Evolutionary conservation across 768 basidiomycete genomes (phyloP), one percentile per base, ranked within the genome.

Genomic region (Agaricus blazei): DNA sequence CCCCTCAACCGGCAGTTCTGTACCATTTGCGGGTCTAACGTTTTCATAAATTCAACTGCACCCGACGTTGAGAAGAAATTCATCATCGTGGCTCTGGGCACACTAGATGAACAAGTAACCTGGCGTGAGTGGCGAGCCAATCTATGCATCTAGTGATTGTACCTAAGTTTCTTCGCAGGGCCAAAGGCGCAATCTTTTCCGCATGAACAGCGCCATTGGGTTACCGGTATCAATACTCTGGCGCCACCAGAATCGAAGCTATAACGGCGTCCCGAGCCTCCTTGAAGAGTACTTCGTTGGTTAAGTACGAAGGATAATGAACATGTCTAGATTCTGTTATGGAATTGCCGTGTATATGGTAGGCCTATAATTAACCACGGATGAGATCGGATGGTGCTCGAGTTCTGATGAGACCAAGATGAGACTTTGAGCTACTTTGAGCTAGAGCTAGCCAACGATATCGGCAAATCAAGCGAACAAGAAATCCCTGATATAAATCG

Each of bases 1-100:
- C 60, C 66, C 8, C 57, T 74, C 9, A 59, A 63, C 37, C 63
- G 73, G 31, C 63, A 60, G 31, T 75, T 75, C 59, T 75, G 73
- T 46, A 60, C 56, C 1, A 52, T 63, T 1, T 75, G 73, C 54
- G 73, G 73, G 14, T 70, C 72, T n/a, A 72, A 70, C 37, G 44
- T 75, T 1, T 71, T 72, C 55, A 37, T 69, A 43, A 37, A 47
- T 26, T 58, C 63, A 1, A 50, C 59, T 7, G 51, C 51, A n/a
- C 54, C 60, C 4, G 60, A 60, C 0, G 59, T 58, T 0, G 61
- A 59, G 15, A 59, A 62, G 24, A 60, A 58, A 24, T 59, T 64
- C 19, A 60, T 49, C 28, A 63, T 68, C 24, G 61, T 72, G n/a
- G 55, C 64, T 1, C 44, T 62, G n/a, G 72, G 69, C 14, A 68